phyloP scores from a whole-genome alignment of 257 asterid species.

The Avicennia marina region DNA sequence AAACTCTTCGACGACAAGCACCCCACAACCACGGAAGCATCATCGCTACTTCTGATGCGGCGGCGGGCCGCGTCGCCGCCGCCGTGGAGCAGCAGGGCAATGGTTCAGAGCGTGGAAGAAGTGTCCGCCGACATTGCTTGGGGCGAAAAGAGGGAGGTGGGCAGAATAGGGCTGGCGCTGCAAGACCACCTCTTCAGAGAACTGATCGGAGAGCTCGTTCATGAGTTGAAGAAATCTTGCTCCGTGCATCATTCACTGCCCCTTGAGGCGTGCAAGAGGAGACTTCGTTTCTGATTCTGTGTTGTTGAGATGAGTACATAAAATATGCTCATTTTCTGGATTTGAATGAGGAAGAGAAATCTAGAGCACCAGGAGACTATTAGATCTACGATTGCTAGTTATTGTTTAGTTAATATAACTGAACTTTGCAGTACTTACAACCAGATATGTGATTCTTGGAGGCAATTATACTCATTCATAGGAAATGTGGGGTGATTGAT shows the following conservation, averaged over 20 bases:
- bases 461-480: too few relatives aligned
- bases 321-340: too few relatives aligned
- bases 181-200: slow-evolving; percentile 64
- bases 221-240: slow-evolving; percentile 36
- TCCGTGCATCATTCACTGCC: slow-evolving; percentile 27
- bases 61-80: slow-evolving; percentile 25
- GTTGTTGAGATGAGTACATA: too few relatives aligned
- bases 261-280: slow-evolving; percentile 59
- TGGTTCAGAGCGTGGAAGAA: slow-evolving; percentile 67
- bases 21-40: slow-evolving; percentile 25
- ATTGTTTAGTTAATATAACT: too few relatives aligned
- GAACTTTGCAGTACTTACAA: too few relatives aligned
- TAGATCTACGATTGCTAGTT: too few relatives aligned
- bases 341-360: too few relatives aligned
- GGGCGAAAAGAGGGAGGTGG: slow-evolving; percentile 70
- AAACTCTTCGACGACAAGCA: slow-evolving; percentile 14
- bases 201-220: slow-evolving; percentile 60
- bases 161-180: slow-evolving; percentile 56
- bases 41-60: slow-evolving; percentile 24
- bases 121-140: slow-evolving; percentile 67
- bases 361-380: too few relatives aligned
- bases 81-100: slow-evolving; percentile 48
- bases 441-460: too few relatives aligned
- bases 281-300: slow-evolving; percentile 57
- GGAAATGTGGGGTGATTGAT: too few relatives aligned